phyloP scores from a whole-genome alignment of 495 filamentous ascomycete species.

The Penicillium ucsense region DNA sequence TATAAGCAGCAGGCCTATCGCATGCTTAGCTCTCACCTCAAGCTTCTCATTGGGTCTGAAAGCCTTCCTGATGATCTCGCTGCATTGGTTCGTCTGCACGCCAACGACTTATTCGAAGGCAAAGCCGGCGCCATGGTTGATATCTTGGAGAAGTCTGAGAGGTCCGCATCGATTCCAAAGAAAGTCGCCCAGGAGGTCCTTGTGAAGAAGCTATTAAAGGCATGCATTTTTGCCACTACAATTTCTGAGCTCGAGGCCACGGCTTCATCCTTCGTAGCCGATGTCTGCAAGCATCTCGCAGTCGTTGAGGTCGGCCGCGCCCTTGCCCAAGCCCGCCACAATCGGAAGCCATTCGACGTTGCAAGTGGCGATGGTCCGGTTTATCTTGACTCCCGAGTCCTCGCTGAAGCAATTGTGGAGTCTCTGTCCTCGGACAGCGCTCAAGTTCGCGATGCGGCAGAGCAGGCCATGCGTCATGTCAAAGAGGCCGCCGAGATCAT shows the following conservation, averaged over 20 bases:
- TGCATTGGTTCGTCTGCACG: slow-evolving; percentile 74
- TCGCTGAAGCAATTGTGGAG: slow-evolving; percentile 83
- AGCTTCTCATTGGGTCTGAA: slow-evolving; percentile 81
- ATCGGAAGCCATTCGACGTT: slow-evolving; percentile 67
- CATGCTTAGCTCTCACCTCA: slow-evolving; percentile 76
- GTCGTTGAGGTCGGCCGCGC: slow-evolving; percentile 82
- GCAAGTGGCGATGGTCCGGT: slow-evolving; percentile 77
- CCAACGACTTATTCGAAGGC: slow-evolving; percentile 65
- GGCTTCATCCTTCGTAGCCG: slow-evolving; percentile 61
- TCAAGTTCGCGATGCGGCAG: slow-evolving; percentile 74
- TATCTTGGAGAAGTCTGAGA: slow-evolving; percentile 56
- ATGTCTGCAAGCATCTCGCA: slow-evolving; percentile 81
- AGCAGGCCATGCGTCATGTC: slow-evolving; percentile 63
- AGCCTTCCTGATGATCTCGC: slow-evolving; percentile 82
- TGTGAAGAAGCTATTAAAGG: slow-evolving; percentile 78
- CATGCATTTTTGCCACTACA: slow-evolving; percentile 76
- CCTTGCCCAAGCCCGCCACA: slow-evolving; percentile 64
- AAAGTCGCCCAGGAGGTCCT: slow-evolving; percentile 70
- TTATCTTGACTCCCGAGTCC: slow-evolving; percentile 69
- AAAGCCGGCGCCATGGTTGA: slow-evolving; percentile 56
- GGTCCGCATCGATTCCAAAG: slow-evolving; percentile 74
- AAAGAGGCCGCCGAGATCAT: slow-evolving; percentile 70
- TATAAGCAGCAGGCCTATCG: slow-evolving; percentile 91
- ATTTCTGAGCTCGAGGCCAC: slow-evolving; percentile 67
- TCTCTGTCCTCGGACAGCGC: slow-evolving; percentile 73